A percentile compares a stretch with the other conserved stretches of the same genome.
These are phyloP conservation scores for Bipolaris sorokiniana DNA, from an alignment of 2,329 filamentous ascomycete genomes.

Conservation along the genomic window DNA sequence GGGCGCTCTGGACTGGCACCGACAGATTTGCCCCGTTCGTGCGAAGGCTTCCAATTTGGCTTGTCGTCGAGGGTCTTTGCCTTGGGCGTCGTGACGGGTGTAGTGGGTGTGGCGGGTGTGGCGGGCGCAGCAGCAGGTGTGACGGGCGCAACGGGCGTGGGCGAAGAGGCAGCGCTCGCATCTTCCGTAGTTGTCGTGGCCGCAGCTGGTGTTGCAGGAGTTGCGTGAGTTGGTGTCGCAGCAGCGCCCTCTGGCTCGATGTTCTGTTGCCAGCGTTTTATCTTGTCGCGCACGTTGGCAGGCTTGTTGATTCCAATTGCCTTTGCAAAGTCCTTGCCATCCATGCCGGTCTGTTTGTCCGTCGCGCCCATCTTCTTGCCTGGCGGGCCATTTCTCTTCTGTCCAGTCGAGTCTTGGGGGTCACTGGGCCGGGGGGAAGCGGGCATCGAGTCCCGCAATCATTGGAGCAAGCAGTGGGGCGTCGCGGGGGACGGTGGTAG, in stretches of 20 bases:
- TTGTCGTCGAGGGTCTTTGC: constrained; percentile 34
- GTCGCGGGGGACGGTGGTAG: constrained; percentile 14
- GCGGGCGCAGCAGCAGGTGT: constrained; percentile 8
- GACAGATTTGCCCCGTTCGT: constrained; percentile 33
- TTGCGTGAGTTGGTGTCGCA: neutral
- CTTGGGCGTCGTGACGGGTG: constrained; percentile 35
- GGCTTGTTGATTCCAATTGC: constrained; percentile 50
- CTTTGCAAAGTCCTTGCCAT: constrained; percentile 48
- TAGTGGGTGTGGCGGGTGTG: constrained; percentile 15
- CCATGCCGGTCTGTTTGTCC: constrained; percentile 41
- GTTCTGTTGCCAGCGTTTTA: constrained; percentile 83
- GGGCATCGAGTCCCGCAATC: constrained; percentile 33
- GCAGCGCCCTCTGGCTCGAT: constrained; percentile 66
- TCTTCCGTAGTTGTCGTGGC: neutral
- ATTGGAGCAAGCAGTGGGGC: constrained; percentile 26
- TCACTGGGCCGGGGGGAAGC: constrained; percentile 32
- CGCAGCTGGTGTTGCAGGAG: too few relatives aligned
- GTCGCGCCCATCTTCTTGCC: constrained; percentile 35
- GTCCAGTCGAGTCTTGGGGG: constrained; percentile 24
- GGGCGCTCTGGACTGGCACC: constrained; percentile 38
- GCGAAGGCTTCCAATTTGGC: constrained; percentile 33
- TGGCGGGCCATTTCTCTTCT: constrained; percentile 40
- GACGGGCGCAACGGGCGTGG: constrained; percentile 11
- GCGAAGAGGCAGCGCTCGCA: constrained; percentile 21
- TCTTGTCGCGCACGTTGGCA: constrained; percentile 71